These are phyloP conservation scores for Plantago coronopus DNA, from an alignment of 305 asterid species.

Conservation along the genomic window DNA sequence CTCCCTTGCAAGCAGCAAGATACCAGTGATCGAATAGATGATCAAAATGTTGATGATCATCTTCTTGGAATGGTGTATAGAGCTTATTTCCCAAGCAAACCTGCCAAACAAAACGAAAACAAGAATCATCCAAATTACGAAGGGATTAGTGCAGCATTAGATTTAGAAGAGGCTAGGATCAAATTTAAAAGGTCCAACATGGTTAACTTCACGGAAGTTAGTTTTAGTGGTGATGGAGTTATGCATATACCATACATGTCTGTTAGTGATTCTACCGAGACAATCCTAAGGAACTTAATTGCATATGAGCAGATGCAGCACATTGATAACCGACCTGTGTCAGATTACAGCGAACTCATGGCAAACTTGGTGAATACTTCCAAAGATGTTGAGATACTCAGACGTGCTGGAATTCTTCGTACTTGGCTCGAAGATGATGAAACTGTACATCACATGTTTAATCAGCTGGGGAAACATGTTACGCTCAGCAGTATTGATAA, in stretches of 20 bases:
- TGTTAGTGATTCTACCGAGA: slow-evolving; percentile 27
- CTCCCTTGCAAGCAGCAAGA: slow-evolving; percentile 19
- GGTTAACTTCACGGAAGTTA: slow-evolving; percentile 22
- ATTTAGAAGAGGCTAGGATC: slow-evolving; percentile 31
- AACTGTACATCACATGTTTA: slow-evolving; percentile 12
- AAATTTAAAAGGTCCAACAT: slow-evolving; percentile 4
- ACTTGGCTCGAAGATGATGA: slow-evolving; percentile 26
- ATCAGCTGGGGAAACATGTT: slow-evolving; percentile 22
- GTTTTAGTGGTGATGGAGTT: slow-evolving; percentile 22
- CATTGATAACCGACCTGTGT: slow-evolving; percentile 10
- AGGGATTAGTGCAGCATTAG: slow-evolving; percentile 21
- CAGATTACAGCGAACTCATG: slow-evolving; percentile 24
- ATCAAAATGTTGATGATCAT: background rate
- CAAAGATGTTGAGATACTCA: slow-evolving; percentile 26
- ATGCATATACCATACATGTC: slow-evolving; percentile 21
- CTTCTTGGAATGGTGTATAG: background rate
- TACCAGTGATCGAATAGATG: background rate
- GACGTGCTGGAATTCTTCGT: slow-evolving; percentile 24
- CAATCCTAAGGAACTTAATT: slow-evolving; percentile 26
- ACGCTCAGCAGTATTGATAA: background rate
- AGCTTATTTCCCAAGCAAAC: too few species aligned
- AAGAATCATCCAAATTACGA: background rate
- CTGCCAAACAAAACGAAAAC: too few species aligned
- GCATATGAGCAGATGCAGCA: slow-evolving; percentile 21
- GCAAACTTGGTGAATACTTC: slow-evolving; percentile 24